Percentiles rank a stretch among this genome's conserved stretches.
Conservation (phyloP, 129 eudicot genomes). For the Helianthus tuberosus region DNA sequence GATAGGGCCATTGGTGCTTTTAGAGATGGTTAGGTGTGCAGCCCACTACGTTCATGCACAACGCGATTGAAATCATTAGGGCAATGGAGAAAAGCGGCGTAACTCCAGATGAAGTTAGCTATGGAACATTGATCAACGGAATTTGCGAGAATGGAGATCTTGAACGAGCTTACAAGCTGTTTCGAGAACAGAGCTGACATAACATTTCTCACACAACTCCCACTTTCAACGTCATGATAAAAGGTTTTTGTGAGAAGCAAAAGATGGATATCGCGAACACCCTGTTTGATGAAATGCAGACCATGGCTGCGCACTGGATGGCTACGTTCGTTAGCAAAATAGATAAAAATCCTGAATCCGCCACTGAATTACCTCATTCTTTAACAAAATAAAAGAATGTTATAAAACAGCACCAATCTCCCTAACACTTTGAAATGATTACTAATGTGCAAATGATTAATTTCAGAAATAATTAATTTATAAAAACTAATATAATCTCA, state of each 20-base stretch:
- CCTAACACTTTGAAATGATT: background rate
- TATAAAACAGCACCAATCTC: background rate
- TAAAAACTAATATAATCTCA: background rate
- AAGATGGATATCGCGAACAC: slow-evolving; percentile 59
- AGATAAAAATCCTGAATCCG: too few species aligned
- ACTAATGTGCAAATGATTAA: background rate
- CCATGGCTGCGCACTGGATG: slow-evolving; percentile 52
- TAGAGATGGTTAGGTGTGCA: slow-evolving; percentile 64
- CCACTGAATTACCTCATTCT: background rate
- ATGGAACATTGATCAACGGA: slow-evolving; percentile 85
- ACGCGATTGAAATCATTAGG: slow-evolving; percentile 61
- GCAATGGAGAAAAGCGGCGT: slow-evolving; percentile 65
- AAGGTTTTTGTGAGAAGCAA: slow-evolving; percentile 60
- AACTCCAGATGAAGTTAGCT: slow-evolving; percentile 66
- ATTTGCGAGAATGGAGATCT: slow-evolving; percentile 66
- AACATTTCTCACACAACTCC: slow-evolving; percentile 63
- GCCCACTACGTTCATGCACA: slow-evolving; percentile 58
- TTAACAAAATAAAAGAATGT: background rate
- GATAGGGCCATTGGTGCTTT: slow-evolving; percentile 66
- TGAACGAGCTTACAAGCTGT: slow-evolving; percentile 63
- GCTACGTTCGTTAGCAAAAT: slow-evolving; percentile 27
- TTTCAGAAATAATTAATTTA: background rate
- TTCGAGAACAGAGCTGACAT: slow-evolving; percentile 46
- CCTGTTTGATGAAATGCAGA: slow-evolving; percentile 67
- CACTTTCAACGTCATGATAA: slow-evolving; percentile 74